phyloP scores from a whole-genome alignment of 345 rosid genomes.

The Garcia nutans region DNA sequence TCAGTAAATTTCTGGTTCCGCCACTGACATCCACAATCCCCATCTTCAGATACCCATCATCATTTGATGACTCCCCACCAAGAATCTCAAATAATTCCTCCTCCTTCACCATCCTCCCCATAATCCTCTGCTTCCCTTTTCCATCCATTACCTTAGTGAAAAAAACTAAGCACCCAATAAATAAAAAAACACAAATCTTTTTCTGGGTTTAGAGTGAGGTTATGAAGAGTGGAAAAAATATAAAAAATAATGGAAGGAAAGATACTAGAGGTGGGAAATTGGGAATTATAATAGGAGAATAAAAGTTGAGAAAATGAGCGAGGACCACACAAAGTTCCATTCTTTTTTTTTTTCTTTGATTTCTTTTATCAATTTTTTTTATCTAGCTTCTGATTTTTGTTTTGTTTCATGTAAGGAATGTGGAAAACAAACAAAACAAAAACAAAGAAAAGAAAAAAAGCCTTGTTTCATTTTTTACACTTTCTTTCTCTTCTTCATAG shows the following conservation, averaged over 20 bases:
- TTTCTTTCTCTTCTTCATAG: background rate
- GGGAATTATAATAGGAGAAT: background rate
- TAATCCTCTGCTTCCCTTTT: constrained; percentile 26
- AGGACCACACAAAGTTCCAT: constrained; percentile 45
- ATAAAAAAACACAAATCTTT: background rate
- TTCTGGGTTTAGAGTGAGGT: background rate
- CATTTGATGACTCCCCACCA: constrained; percentile 23
- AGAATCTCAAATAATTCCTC: constrained; percentile 16
- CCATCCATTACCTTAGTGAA: constrained; percentile 24
- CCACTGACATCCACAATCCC: too few relatives aligned
- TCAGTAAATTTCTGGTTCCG: too few relatives aligned
- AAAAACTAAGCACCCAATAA: background rate
- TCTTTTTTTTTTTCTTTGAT: background rate
- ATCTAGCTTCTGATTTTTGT: constrained; percentile 10
- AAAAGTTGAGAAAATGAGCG: background rate
- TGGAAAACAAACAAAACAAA: background rate
- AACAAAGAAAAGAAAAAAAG: too few relatives aligned
- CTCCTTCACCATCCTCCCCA: constrained; percentile 29
- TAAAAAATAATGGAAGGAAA: background rate
- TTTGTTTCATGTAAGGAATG: constrained; percentile 11
- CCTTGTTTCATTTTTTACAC: background rate
- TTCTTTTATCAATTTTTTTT: background rate
- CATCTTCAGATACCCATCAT: constrained; percentile 15
- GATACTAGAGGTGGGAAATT: background rate
- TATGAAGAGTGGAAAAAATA: background rate